phyloP scores from a whole-genome alignment of 2,329 filamentous ascomycete genomes.

The Zymoseptoria crescenta region DNA sequence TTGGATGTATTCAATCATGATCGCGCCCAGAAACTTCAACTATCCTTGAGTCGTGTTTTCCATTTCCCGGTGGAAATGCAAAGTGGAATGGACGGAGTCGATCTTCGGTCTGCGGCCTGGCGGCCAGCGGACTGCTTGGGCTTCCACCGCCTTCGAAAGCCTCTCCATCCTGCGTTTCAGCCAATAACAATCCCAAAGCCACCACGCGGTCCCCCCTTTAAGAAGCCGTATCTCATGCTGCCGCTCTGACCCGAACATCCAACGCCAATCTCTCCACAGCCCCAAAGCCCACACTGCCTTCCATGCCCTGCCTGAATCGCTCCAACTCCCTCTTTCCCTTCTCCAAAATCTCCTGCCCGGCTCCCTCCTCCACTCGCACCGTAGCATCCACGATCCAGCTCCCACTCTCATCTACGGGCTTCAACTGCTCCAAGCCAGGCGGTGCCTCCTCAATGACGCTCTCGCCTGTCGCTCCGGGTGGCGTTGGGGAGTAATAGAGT shows the following conservation, averaged over 20 bases:
- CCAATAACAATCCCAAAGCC: too few relatives aligned
- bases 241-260: constrained; percentile 48
- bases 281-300: constrained; percentile 49
- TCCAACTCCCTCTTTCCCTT: constrained; percentile 48
- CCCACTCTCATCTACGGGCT: constrained; percentile 48
- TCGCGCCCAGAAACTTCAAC: too few relatives aligned
- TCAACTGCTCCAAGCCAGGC: constrained; percentile 35
- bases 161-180: too few relatives aligned
- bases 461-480: constrained; percentile 9
- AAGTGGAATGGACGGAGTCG: too few relatives aligned
- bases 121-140: too few relatives aligned
- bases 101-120: too few relatives aligned
- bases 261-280: constrained; percentile 51
- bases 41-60: too few relatives aligned
- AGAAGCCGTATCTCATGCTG: background rate
- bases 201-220: too few relatives aligned
- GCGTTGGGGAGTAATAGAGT: constrained; percentile 24
- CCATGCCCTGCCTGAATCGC: constrained; percentile 48
- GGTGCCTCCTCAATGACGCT: constrained; percentile 32
- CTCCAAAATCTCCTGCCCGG: constrained; percentile 47
- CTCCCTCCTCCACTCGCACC: constrained; percentile 49
- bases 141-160: too few relatives aligned
- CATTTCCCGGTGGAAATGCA: too few relatives aligned
- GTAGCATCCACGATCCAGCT: constrained; percentile 52
- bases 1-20: too few relatives aligned